Percentiles rank a stretch among this genome's conserved stretches.
Evolutionary conservation across 2,329 filamentous ascomycete genomes (phyloP).

Genomic region (Lasiodiplodia sp.): DNA sequence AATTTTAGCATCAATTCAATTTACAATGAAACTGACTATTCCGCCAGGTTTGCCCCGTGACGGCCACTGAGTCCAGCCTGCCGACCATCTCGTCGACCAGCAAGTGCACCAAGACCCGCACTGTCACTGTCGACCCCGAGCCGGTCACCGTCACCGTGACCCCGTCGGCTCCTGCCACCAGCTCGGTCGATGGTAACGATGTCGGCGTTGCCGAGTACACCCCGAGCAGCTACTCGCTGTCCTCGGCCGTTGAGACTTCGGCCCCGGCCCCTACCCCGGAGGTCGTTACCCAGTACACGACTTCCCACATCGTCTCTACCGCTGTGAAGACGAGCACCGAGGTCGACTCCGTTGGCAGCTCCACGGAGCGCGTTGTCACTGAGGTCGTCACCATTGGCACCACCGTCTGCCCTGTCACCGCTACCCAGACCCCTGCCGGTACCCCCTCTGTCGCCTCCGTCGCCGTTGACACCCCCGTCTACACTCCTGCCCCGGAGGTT

Average conservation of each 20-base stretch:
- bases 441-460: neutral
- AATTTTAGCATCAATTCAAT: neutral
- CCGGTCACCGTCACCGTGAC: conserved; percentile 23
- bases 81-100: neutral
- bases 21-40: neutral
- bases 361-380: neutral
- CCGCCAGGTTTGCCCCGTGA: conserved; percentile 25
- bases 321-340: neutral
- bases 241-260: neutral
- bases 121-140: conserved; percentile 24
- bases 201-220: conserved; percentile 5
- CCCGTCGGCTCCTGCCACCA: neutral
- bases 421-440: neutral
- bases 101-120: conserved; percentile 27
- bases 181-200: neutral
- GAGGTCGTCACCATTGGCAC: conserved; percentile 2
- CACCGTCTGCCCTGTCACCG: conserved; percentile 13
- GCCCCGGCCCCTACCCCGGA: neutral
- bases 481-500: neutral
- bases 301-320: neutral
- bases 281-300: neutral
- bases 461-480: neutral
- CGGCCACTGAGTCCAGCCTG: conserved; percentile 20
- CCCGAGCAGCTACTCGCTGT: conserved; percentile 10
- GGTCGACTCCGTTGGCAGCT: neutral